Evolutionary conservation across 1,284 basidiomycete genomes (phyloP).

Genomic region (Chalciporus sp.): DNA sequence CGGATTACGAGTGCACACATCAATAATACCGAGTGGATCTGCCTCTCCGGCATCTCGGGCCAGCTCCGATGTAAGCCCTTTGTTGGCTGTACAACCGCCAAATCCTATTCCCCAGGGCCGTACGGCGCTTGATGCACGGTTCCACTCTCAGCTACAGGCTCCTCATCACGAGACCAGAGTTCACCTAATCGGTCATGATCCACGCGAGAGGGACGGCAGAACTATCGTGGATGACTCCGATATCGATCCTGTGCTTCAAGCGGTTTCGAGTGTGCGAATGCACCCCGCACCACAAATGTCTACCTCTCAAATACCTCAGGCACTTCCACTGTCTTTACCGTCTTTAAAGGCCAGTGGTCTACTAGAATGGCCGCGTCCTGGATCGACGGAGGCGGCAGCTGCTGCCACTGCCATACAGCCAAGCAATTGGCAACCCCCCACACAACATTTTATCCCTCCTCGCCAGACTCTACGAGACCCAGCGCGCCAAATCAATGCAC

Average conservation of each 20-base stretch:
- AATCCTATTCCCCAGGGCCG: constrained; percentile 20
- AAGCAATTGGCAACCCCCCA: constrained; percentile 27
- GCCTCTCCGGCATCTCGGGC: constrained; percentile 25
- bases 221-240: constrained; percentile 26
- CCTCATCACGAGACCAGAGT: constrained; percentile 23
- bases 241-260: constrained; percentile 37
- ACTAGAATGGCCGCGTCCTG: constrained; percentile 50
- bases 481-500: constrained; percentile 13
- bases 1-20: constrained; percentile 16
- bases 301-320: neutral
- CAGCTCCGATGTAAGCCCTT: constrained; percentile 22
- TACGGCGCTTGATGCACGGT: constrained; percentile 19
- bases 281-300: constrained; percentile 16
- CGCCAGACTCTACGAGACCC: constrained; percentile 23
- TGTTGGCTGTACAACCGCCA: constrained; percentile 12
- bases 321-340: constrained; percentile 50
- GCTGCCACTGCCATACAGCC: constrained; percentile 14
- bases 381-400: constrained; percentile 20
- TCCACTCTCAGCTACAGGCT: constrained; percentile 15
- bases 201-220: constrained; percentile 28
- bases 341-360: constrained; percentile 74
- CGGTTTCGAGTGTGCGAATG: constrained; percentile 20
- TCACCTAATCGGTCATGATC: constrained; percentile 21
- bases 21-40: constrained; percentile 17
- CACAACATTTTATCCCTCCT: constrained; percentile 26